Conservation (phyloP, 208 protist species). For the Acanthamoeba sp. region DNA sequence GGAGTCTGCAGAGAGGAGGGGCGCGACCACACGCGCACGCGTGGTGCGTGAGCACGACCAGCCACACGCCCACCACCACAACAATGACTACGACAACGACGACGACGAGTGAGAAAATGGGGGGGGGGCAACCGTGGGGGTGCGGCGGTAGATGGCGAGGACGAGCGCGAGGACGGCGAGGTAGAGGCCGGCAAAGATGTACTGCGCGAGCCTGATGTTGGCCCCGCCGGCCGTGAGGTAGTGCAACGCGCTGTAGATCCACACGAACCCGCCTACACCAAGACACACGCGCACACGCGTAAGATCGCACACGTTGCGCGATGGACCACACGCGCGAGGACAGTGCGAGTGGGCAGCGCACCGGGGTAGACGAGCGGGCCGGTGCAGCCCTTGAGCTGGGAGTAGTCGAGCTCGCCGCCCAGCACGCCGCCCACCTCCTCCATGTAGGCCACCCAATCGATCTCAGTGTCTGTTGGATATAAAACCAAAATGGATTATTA, state of each 20-base stretch:
- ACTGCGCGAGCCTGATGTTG: constrained; percentile 87
- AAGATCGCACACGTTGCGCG: background rate
- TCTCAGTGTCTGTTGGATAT: constrained; percentile 89
- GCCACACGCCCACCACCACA: no score
- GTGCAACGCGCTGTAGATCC: constrained; percentile 86
- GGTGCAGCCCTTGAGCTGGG: constrained; percentile 87
- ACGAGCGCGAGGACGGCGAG: constrained; percentile 82
- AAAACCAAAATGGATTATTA: background rate
- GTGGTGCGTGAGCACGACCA: background rate
- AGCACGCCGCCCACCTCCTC: constrained; percentile 88
- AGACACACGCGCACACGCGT: background rate
- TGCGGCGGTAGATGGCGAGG: constrained; percentile 81
- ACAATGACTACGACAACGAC: no score
- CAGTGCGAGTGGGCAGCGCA: background rate
- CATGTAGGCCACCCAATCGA: constrained; percentile 94
- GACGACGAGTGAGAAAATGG: no score
- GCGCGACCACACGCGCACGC: no score
- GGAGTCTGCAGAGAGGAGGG: constrained; percentile 67
- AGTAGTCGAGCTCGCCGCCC: constrained; percentile 89
- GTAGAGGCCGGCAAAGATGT: constrained; percentile 87
- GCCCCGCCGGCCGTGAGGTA: constrained; percentile 84
- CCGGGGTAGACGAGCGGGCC: constrained; percentile 92
- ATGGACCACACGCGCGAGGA: background rate
- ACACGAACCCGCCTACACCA: constrained; percentile 89
- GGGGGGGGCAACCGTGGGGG: constrained; percentile 25